Percentiles rank a stretch among this genome's conserved stretches.
phyloP scores from a whole-genome alignment of 495 filamentous ascomycete genomes.

The Aspergillus sparsus region DNA sequence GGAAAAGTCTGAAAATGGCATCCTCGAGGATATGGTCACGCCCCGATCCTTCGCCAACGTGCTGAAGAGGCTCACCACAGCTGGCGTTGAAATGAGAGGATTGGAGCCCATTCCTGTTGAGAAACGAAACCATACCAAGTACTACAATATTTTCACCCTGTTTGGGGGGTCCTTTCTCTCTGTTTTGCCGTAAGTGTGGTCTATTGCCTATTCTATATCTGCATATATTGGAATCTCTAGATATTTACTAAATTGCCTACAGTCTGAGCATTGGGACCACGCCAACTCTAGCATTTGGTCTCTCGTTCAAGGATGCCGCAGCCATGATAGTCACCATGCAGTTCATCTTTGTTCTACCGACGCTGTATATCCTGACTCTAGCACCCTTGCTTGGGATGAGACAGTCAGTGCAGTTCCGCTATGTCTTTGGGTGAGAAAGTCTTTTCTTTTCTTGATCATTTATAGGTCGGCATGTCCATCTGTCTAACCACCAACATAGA shows the following conservation, averaged over 20 bases:
- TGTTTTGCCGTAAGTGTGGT: background rate
- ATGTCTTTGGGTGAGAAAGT: constrained; percentile 4
- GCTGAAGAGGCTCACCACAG: constrained; percentile 7
- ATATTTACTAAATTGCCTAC: background rate
- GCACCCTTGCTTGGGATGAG: constrained; percentile 5
- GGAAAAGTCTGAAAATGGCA: background rate
- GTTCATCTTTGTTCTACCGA: constrained; percentile 9
- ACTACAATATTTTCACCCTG: constrained; percentile 11
- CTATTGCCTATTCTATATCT: background rate
- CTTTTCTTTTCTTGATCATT: background rate
- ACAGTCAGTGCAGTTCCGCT: constrained; percentile 9
- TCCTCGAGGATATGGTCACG: background rate
- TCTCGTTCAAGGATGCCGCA: constrained; percentile 5
- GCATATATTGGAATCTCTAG: background rate
- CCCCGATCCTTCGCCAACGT: background rate
- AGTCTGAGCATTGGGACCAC: constrained; percentile 5
- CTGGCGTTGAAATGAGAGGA: constrained; percentile 5
- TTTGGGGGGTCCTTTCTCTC: constrained; percentile 9
- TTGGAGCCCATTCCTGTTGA: constrained; percentile 6
- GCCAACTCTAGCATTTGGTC: constrained; percentile 1
- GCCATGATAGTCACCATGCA: constrained; percentile 10
- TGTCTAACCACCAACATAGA: background rate
- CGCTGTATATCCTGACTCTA: constrained; percentile 7
- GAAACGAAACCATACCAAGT: constrained; percentile 8
- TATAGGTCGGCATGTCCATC: background rate